Evolutionary conservation across 2,329 filamentous ascomycete species (phyloP).

Genomic region (Nemania abortiva): DNA sequence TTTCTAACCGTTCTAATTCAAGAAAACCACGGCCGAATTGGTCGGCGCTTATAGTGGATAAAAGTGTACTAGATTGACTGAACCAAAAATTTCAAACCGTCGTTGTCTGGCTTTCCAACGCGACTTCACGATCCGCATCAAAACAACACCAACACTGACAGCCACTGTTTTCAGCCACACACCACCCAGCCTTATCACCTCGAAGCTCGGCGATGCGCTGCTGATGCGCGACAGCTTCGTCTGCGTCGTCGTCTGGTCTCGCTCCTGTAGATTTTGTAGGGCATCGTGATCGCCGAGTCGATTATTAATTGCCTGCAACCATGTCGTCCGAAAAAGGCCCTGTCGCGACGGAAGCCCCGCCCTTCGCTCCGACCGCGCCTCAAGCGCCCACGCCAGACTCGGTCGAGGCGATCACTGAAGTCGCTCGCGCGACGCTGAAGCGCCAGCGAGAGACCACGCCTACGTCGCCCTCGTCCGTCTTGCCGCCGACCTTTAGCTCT

Average conservation of each 20-base stretch:
- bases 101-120: conserved; percentile 30
- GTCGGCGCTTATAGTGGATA: neutral
- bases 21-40: conserved; percentile 13
- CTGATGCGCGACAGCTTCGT: conserved; percentile 50
- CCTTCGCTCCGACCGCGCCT: conserved; percentile 52
- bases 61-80: conserved; percentile 15
- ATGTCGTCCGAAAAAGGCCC: conserved; percentile 68
- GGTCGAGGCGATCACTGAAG: conserved; percentile 58
- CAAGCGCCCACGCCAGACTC: conserved; percentile 54
- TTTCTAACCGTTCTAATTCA: conserved; percentile 10
- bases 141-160: conserved; percentile 51
- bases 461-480: conserved; percentile 52
- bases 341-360: conserved; percentile 65
- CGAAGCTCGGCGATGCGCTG: conserved; percentile 49
- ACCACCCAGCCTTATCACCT: conserved; percentile 49
- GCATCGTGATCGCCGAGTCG: conserved; percentile 43
- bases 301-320: conserved; percentile 45
- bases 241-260: conserved; percentile 41
- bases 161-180: conserved; percentile 54
- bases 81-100: conserved; percentile 9
- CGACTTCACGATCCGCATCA: conserved; percentile 45
- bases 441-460: conserved; percentile 63
- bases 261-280: conserved; percentile 45
- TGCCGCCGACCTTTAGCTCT: conserved; percentile 51
- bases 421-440: conserved; percentile 58